phyloP scores from a whole-genome alignment of 768 basidiomycete genomes.

The Collybiopsis confluens region DNA sequence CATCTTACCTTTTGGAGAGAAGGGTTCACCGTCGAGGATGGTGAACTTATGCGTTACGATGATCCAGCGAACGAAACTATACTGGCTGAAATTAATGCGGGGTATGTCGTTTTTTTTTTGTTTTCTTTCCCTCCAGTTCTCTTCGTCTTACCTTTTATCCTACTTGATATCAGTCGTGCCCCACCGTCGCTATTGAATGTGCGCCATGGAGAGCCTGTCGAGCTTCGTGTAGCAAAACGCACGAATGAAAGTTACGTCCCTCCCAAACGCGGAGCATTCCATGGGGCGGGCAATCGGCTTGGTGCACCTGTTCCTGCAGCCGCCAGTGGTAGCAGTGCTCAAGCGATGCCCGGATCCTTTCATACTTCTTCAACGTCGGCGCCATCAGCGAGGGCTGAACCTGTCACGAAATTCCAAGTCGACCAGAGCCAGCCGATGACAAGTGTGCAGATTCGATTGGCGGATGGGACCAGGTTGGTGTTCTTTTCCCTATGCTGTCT shows the following conservation, averaged over 20 bases:
- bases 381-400: conserved; percentile 20
- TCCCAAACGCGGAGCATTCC: conserved; percentile 53
- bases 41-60: conserved; percentile 79
- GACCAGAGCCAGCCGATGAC: conserved; percentile 81
- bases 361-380: conserved; percentile 14
- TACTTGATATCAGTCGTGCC: conserved; percentile 55
- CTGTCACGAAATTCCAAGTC: conserved; percentile 66
- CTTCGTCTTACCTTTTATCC: too few relatives aligned
- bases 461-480: conserved; percentile 80
- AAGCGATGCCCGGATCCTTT: conserved; percentile 59
- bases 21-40: conserved; percentile 90
- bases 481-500: neutral
- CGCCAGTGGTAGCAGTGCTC: conserved; percentile 7
- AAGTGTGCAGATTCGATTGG: conserved; percentile 84
- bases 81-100: conserved; percentile 73
- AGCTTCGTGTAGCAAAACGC: conserved; percentile 73
- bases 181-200: conserved; percentile 78
- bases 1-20: conserved; percentile 89
- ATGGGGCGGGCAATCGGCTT: conserved; percentile 74
- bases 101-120: too few relatives aligned
- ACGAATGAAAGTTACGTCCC: conserved; percentile 67
- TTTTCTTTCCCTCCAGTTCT: too few relatives aligned
- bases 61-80: conserved; percentile 68
- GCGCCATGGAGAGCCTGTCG: conserved; percentile 72
- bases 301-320: conserved; percentile 67